Base-by-base conservation (phyloP, 2,329 filamentous ascomycete genomes). In the Xylariaceae sp. region DNA sequence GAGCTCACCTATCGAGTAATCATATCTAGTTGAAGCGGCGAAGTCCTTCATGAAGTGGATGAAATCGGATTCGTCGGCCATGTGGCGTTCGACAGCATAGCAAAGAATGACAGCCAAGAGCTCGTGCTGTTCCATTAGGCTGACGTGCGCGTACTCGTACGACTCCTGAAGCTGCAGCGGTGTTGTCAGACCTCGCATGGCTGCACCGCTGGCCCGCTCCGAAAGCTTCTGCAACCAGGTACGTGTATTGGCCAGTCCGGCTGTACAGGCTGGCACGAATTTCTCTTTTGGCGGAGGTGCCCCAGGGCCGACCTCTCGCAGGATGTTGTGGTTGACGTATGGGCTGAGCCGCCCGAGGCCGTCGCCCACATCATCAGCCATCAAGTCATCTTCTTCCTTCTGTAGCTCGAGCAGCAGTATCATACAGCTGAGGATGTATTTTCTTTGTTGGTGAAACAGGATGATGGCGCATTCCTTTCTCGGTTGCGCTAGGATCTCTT, bases 41-140 rank as follows among this genome's bases (percentile, higher is more conserved):
- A 94, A 65, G 3, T 74, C 70, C 27, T 71, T 70, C 29, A 96
- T 63, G 28, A 97, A 76, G 5, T 76, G 68, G 30, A 79, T 73
- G 52, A 95, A 89, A 56, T 96, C 88, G 24, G 79, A 70, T 4
- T 77, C 65, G 31, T 74, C 76, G 2, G 81, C 82, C 51, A 85
- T 82, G 38, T 81, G 78, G 48, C 79, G 83, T 53, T 89, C 87
- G 45, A 95, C 76, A 38, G 92, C 76, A 44, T 85, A 81, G 45
- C 80, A 81, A 36, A 94, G 67, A 37, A 95, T 84, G n/a, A 88
- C 75, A 9, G 83, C 82, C 12, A 99, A 69, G 12, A 85, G 78
- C 59, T 98, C 90, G 58, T 98, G 94, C 61, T 98, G 90, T 55
- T 87, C 82, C 15, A 83, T 78, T 36, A 98, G 72, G 55, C 87